Conservation (phyloP, 495 filamentous ascomycete species). For the Hapsidospora chrysogenum region DNA sequence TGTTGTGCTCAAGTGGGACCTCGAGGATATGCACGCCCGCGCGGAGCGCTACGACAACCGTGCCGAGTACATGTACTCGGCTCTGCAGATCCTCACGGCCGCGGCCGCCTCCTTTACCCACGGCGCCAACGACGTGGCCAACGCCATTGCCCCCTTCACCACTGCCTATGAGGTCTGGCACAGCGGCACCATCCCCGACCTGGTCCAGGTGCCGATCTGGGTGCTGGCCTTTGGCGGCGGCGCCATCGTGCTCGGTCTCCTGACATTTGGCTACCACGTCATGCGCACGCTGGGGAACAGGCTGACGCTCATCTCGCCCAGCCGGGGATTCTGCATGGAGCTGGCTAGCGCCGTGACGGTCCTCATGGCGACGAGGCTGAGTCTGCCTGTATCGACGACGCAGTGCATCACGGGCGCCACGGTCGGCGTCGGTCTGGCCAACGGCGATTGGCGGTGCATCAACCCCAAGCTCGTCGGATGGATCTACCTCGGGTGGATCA, state of each 20-base stretch:
- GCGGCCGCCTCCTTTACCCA: slow-evolving; percentile 41
- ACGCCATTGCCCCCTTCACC: slow-evolving; percentile 40
- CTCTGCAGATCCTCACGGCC: slow-evolving; percentile 38
- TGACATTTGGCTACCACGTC: slow-evolving; percentile 45
- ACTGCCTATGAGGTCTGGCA: slow-evolving; percentile 35
- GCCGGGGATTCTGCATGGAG: slow-evolving; percentile 34
- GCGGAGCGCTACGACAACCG: slow-evolving; percentile 38
- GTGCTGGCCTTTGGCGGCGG: slow-evolving; percentile 29
- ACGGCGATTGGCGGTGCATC: slow-evolving; percentile 29
- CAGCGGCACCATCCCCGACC: slow-evolving; percentile 22
- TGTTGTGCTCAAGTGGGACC: background rate
- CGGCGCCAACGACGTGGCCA: slow-evolving; percentile 43
- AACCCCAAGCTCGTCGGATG: slow-evolving; percentile 39
- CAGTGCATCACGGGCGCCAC: slow-evolving; percentile 36
- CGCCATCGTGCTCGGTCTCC: slow-evolving; percentile 33
- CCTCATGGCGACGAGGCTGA: slow-evolving; percentile 35
- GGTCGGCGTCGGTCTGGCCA: slow-evolving; percentile 33
- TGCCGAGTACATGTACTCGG: slow-evolving; percentile 42
- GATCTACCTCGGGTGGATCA: slow-evolving; percentile 32
- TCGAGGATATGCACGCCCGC: slow-evolving; percentile 10
- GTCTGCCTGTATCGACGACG: slow-evolving; percentile 34
- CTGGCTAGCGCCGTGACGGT: slow-evolving; percentile 42
- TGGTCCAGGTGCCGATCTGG: slow-evolving; percentile 35
- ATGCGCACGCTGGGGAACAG: slow-evolving; percentile 46
- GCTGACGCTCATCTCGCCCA: slow-evolving; percentile 41